Base-by-base conservation (phyloP, 1,139 yeast genomes). In the Geotrichum fermentans region DNA sequence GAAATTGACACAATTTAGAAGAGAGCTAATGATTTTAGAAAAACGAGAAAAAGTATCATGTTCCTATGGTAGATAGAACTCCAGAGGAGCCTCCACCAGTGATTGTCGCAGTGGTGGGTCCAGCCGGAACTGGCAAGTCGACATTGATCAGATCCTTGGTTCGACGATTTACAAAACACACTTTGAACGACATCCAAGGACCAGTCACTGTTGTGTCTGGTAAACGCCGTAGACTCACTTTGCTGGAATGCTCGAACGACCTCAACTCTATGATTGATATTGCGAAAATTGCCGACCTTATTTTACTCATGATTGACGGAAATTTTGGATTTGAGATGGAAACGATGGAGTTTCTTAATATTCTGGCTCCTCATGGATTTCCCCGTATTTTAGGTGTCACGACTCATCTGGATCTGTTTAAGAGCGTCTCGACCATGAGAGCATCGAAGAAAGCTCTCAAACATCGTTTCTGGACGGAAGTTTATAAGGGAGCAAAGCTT, bases 241-340 rank as follows among this genome's bases (percentile, higher is more conserved):
- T 94, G 58, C 80, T 94, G 43, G 99, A 94, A 66, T 94, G 95
- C 55, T 80, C 85, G 20, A 92, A 90, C 62, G 98, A 94, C 65
- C 71, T 94, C 63, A 90, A 89, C 65, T 83, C 96, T 3, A 92
- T 94, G 98, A 82, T 90, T 40, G 99, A 94, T 69, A 80, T 94
- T 39, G 96, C 98, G 32, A 94, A 94, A 63, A 80, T 90, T 49
- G 97, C 97, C 0, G 99, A 94, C 67, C 73, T 94, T 56, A 96
- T 94, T 18, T 73, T 94, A 50, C 68, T 94, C 54, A 71, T 92
- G 75, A 81, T 94, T 55, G 99, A 94, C 70, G 98, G 98, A 55
- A 94, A 94, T 66, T 94, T 88, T 65, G 99, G 99, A 3, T 81
- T 94, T 55, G 99, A 94, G 71, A 94, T 94, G 99, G 99, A 94